Evolutionary conservation across 768 basidiomycete genomes (phyloP), one percentile per base, ranked within the genome.

Genomic region (Tulasnella sp.): DNA sequence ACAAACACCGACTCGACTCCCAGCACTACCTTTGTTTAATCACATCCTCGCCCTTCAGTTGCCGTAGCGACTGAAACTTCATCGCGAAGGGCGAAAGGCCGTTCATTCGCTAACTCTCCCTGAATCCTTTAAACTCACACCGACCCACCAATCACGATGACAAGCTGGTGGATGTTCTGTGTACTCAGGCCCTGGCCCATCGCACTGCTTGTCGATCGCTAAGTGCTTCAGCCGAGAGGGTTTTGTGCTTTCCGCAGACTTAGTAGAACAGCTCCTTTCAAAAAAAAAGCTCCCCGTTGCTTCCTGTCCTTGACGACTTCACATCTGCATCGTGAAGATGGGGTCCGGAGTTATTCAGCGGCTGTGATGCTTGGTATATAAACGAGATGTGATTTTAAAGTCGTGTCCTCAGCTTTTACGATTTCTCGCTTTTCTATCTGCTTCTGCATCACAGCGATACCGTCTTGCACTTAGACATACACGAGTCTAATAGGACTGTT

Each of bases 211-310:
- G 15, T n/a, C 55, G 55, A 57, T n/a, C 55, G 29, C 29, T 29
- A 57, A 29, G 10, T 2, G 10, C 55, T 57, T 57, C 55, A 57
- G 55, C 55, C 55, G 15, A 57, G 55, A 57, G 55, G 55, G 55
- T 57, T 57, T 57, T 57, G 55, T n/a, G 55, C 55, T 57, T 57
- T 57, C 55, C 55, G 55, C 55, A 57, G 55, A 57, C 55, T 10
- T 57, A 57, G 2, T 6, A n/a, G 3, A 10, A 13, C 9, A 10
- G 10, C 3, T 57, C 55, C 55, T 57, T 57, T 57, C 55, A 57
- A 15, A 1, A 10, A n/a, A n/a, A 26, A 57, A 2, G n/a, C 55
- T 57, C 29, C 48, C 48, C 48, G 2, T 51, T 51, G 16, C n/a
- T 29, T n/a, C 7, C n/a, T 26, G 15, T 26, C 55, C 55, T 57